Percentiles rank a stretch among this genome's conserved stretches.
Conservation (phyloP, 768 basidiomycete genomes). For the Hemileccinum rubropunctum region DNA sequence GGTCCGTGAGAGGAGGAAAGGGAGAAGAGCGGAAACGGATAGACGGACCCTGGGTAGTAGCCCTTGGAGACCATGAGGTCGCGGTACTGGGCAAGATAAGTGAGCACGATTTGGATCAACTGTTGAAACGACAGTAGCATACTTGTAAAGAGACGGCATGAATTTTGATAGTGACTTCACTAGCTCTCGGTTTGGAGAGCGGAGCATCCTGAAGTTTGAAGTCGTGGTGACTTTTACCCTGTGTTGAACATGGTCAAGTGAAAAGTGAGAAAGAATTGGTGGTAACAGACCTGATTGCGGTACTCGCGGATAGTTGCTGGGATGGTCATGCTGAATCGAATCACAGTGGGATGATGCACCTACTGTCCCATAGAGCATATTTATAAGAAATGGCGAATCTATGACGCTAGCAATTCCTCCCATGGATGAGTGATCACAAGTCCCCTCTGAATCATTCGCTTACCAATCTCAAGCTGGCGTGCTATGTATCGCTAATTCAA, state of each 20-base stretch:
- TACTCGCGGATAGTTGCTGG: conserved; percentile 16
- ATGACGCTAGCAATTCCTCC: too few species aligned
- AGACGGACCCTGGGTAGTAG: conserved; percentile 37
- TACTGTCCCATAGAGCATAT: too few species aligned
- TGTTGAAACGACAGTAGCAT: background rate
- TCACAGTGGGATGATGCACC: too few species aligned
- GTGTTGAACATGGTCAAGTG: background rate
- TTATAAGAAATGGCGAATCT: too few species aligned
- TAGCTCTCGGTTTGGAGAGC: conserved; percentile 36
- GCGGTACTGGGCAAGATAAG: conserved; percentile 39
- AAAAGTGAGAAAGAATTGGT: background rate
- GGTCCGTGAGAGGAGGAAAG: conserved; percentile 29
- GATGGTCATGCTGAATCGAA: conserved; percentile 8
- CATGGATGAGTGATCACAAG: too few species aligned
- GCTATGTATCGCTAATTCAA: too few species aligned
- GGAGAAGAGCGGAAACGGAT: conserved; percentile 6
- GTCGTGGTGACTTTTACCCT: conserved; percentile 29
- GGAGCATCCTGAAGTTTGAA: conserved; percentile 25
- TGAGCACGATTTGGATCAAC: background rate
- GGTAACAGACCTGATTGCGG: conserved; percentile 9
- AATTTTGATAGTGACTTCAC: conserved; percentile 54
- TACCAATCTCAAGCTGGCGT: too few species aligned
- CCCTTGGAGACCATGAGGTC: conserved; percentile 45
- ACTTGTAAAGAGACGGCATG: conserved; percentile 58
- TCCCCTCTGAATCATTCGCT: too few species aligned